phyloP scores from a whole-genome alignment of 352 stramenopile species.

The Pythium phragmiticola region DNA sequence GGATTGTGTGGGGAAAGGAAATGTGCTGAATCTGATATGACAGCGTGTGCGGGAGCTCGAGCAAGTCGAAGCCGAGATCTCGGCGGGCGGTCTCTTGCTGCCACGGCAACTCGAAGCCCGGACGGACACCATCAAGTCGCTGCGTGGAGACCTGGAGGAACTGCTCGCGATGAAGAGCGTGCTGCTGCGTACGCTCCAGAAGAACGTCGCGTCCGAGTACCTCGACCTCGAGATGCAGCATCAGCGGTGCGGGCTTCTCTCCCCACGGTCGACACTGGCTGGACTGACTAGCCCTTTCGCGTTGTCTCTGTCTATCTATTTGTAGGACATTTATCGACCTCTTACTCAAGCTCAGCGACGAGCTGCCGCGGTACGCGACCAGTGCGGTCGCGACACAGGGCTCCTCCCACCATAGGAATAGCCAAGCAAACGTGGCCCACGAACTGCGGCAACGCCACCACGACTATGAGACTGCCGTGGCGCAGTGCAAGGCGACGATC shows the following conservation, averaged over 20 bases:
- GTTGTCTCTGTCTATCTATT: neutral
- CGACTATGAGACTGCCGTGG: constrained; percentile 31
- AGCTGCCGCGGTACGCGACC: constrained; percentile 33
- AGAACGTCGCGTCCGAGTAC: constrained; percentile 32
- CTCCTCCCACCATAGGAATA: neutral
- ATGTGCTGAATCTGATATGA: neutral
- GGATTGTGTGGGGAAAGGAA: neutral
- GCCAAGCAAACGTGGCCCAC: neutral
- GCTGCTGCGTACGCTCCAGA: constrained; percentile 39
- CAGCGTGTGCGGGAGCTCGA: constrained; percentile 41
- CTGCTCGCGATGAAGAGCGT: constrained; percentile 40
- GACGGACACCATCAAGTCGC: constrained; percentile 19
- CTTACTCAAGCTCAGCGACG: constrained; percentile 47
- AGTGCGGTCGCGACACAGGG: neutral
- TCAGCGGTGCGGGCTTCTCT: constrained; percentile 28
- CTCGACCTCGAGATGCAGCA: constrained; percentile 45
- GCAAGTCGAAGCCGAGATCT: constrained; percentile 32
- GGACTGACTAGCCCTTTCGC: neutral
- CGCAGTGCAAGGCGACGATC: constrained; percentile 26
- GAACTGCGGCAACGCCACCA: constrained; percentile 24
- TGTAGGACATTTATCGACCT: constrained; percentile 44
- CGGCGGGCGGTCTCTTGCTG: constrained; percentile 26
- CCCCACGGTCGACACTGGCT: neutral
- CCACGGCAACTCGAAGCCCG: constrained; percentile 33
- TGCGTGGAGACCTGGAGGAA: constrained; percentile 31